Base-by-base conservation (phyloP, 306 rosid genomes). In the Boehmeria nivea region DNA sequence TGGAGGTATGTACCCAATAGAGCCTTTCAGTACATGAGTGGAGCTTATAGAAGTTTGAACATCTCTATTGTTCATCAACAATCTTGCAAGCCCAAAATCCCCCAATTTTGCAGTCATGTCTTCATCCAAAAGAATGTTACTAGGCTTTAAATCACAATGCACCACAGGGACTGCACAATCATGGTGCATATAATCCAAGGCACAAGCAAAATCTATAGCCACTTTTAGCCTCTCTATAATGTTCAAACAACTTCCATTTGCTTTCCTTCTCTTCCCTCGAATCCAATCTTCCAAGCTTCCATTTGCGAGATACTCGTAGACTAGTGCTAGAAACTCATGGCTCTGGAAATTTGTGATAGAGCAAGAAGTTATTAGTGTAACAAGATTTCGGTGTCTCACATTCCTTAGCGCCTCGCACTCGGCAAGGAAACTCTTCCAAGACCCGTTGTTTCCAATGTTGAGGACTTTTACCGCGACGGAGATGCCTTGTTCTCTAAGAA, bases 1-100 rank as follows among this genome's bases (percentile, higher is more conserved):
- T 77, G 90, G 96, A 22, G 96, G 89, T 57, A 82, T 84, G 73
- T 84, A 88, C 11, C 94, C 96, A 2, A 88, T 76, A 44, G 96
- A 81, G 24, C 96, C 96, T 46, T 63, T 77, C 3, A 87, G 80
- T 51, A 62, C 75, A 68, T 69, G 68, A 43, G 80, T 66, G 26
- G 82, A 78, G 73, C 83, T 75, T 6, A 79, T 51, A 36, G 77
- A 72, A 44, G 57, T 68, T 51, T 72, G 76, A 44, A 22, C 24
- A 25, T 17, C 53, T 33, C 72, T 26, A 26, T 70, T 72, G 57
- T 72, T 82, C 42, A 80, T 56, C 52, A 84, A 60, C 56, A 78
- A 20, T 44, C 71, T 78, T 7, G 96, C 88, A 53, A 88, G 56
- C 40, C 96, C 94, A 28, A 88, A 88, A 59, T 88, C 94, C 13